These are phyloP conservation scores for Zygosaccharomyces sapae DNA, from an alignment of 1,139 yeast species.

Conservation along the genomic window DNA sequence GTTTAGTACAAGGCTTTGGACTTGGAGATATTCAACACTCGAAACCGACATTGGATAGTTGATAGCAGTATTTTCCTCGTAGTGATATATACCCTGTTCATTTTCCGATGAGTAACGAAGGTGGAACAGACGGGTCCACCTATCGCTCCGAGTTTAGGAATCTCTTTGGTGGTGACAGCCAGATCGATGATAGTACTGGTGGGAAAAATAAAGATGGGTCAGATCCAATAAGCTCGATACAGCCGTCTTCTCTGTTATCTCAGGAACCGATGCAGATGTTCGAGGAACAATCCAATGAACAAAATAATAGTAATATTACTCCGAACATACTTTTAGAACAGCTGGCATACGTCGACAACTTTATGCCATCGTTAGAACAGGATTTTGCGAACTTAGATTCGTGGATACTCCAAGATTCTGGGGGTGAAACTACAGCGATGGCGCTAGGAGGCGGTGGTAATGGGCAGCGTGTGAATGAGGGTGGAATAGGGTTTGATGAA, in stretches of 20 bases:
- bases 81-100: too few relatives aligned
- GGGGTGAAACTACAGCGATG: constrained; percentile 1
- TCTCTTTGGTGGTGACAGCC: constrained; percentile 16
- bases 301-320: constrained; percentile 38
- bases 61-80: too few relatives aligned
- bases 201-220: neutral
- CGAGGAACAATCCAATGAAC: neutral
- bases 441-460: neutral
- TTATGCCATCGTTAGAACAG: constrained; percentile 49
- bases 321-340: constrained; percentile 70
- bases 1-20: too few relatives aligned
- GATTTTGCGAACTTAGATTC: constrained; percentile 28
- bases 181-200: constrained; percentile 1
- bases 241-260: constrained; percentile 13
- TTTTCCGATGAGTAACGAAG: constrained; percentile 2
- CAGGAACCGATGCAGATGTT: constrained; percentile 7
- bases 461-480: constrained; percentile 1
- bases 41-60: too few relatives aligned
- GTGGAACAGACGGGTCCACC: constrained; percentile 7
- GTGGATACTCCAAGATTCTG: constrained; percentile 22
- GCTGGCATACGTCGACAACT: constrained; percentile 70
- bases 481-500: constrained; percentile 51
- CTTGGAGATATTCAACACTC: too few relatives aligned
- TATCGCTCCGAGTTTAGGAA: constrained; percentile 16
- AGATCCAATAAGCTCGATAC: constrained; percentile 7